Evolutionary conservation across 306 rosid genomes (phyloP).

Genomic region (Malus orientalis): DNA sequence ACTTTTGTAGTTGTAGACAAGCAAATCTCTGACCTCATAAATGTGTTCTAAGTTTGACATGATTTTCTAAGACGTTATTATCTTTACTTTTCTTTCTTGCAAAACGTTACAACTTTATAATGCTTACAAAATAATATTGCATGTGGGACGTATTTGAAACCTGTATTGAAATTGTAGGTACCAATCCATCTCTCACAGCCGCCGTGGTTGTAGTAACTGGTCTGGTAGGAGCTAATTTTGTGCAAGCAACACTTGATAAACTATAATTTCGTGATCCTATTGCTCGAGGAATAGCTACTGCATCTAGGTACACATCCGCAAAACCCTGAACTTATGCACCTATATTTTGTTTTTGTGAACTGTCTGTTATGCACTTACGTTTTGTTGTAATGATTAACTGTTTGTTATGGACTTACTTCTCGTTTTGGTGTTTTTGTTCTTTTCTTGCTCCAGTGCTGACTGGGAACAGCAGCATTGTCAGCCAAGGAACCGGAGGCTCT

Average conservation of each 20-base stretch:
- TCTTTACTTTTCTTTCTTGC: neutral
- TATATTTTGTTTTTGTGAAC: no score
- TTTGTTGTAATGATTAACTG: no score
- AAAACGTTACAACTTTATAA: neutral
- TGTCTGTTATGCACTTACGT: no score
- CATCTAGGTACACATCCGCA: conserved; percentile 61
- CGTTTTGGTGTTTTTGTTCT: neutral
- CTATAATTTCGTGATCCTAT: conserved; percentile 78
- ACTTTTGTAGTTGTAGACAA: neutral
- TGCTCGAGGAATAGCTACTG: conserved; percentile 96
- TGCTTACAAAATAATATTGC: neutral
- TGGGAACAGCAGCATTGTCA: conserved; percentile 93
- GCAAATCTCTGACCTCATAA: conserved; percentile 1
- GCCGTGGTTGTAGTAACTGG: conserved; percentile 93
- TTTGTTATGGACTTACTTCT: neutral
- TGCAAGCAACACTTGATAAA: conserved; percentile 72
- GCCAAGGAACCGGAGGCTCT: conserved; percentile 99
- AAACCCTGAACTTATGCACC: neutral
- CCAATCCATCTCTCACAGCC: conserved; percentile 88
- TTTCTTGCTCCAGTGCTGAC: conserved; percentile 56
- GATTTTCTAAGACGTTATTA: neutral
- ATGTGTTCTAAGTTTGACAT: neutral
- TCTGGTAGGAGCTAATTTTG: conserved; percentile 91
- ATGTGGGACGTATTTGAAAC: neutral
- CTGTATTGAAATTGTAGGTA: conserved; percentile 33